phyloP scores from a whole-genome alignment of 129 eudicot species.

The Flaveria ramosissima region DNA sequence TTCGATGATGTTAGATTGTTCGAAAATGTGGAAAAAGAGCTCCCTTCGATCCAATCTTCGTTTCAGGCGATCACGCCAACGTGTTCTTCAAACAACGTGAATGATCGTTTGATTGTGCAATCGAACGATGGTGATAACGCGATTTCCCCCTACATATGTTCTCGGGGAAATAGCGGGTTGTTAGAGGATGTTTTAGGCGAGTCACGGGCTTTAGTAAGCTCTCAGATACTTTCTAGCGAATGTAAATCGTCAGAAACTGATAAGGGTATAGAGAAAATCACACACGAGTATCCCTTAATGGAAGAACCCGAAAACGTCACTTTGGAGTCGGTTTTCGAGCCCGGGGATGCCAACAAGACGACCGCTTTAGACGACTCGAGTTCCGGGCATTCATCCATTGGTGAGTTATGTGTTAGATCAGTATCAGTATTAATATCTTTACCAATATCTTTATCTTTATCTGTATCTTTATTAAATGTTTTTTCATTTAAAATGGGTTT shows the following conservation, averaged over 20 bases:
- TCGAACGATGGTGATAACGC: slow-evolving; percentile 46
- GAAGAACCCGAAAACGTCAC: slow-evolving; percentile 38
- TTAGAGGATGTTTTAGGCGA: slow-evolving; percentile 73
- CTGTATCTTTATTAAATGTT: neutral
- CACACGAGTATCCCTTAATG: slow-evolving; percentile 37
- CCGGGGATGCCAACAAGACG: slow-evolving; percentile 28
- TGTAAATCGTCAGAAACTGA: slow-evolving; percentile 12
- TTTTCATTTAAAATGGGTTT: neutral
- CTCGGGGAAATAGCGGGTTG: slow-evolving; percentile 62
- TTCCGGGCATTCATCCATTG: slow-evolving; percentile 42
- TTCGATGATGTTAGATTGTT: neutral
- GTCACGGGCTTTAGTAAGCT: slow-evolving; percentile 46
- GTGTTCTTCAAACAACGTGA: slow-evolving; percentile 44
- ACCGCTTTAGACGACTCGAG: slow-evolving; percentile 32
- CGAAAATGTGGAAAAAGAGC: slow-evolving; percentile 32
- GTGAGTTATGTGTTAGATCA: slow-evolving; percentile 24
- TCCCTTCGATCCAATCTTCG: slow-evolving; percentile 72
- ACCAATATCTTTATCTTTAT: neutral
- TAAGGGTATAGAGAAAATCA: slow-evolving; percentile 26
- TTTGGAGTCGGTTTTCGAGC: slow-evolving; percentile 35
- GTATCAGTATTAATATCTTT: neutral
- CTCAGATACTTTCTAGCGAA: slow-evolving; percentile 28
- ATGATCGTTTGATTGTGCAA: slow-evolving; percentile 36
- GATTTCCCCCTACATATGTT: slow-evolving; percentile 25
- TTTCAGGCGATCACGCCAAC: slow-evolving; percentile 38